These are phyloP conservation scores for Psilocybe azurescens DNA, from an alignment of 768 basidiomycete species.

Conservation along the genomic window DNA sequence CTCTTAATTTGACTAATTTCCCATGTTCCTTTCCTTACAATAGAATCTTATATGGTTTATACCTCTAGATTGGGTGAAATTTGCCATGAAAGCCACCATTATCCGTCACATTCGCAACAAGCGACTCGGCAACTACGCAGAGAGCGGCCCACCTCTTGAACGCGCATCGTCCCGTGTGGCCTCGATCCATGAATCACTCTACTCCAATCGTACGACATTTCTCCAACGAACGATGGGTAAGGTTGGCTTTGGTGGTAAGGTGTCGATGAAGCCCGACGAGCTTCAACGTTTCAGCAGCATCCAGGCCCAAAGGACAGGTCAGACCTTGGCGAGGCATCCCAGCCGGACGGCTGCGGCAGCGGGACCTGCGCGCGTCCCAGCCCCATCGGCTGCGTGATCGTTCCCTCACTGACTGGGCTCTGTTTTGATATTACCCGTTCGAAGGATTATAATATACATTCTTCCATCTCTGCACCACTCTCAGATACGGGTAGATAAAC, in stretches of 20 bases:
- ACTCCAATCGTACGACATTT: constrained; percentile 95
- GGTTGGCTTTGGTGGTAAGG: constrained; percentile 85
- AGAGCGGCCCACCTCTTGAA: constrained; percentile 65
- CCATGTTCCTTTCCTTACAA: constrained; percentile 1
- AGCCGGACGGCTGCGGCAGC: constrained; percentile 28
- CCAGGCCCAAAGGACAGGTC: constrained; percentile 79
- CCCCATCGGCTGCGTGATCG: background rate
- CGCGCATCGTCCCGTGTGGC: constrained; percentile 91
- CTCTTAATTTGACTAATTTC: background rate
- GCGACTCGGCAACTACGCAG: constrained; percentile 48
- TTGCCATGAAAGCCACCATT: constrained; percentile 92
- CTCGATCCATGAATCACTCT: constrained; percentile 92
- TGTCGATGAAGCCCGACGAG: constrained; percentile 82
- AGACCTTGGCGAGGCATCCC: constrained; percentile 78
- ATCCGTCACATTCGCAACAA: constrained; percentile 84
- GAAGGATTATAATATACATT: background rate
- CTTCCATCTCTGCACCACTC: background rate
- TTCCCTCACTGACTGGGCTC: background rate
- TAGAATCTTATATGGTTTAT: constrained; percentile 97
- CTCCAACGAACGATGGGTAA: constrained; percentile 84
- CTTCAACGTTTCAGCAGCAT: constrained; percentile 85
- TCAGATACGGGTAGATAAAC: background rate
- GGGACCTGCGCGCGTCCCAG: background rate
- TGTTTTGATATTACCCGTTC: background rate
- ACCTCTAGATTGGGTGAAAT: constrained; percentile 95